Percentiles rank a stretch among this genome's conserved stretches.
These are phyloP conservation scores for Plasmodium coatneyi DNA, from an alignment of 169 alveolate genomes.

Conservation along the genomic window DNA sequence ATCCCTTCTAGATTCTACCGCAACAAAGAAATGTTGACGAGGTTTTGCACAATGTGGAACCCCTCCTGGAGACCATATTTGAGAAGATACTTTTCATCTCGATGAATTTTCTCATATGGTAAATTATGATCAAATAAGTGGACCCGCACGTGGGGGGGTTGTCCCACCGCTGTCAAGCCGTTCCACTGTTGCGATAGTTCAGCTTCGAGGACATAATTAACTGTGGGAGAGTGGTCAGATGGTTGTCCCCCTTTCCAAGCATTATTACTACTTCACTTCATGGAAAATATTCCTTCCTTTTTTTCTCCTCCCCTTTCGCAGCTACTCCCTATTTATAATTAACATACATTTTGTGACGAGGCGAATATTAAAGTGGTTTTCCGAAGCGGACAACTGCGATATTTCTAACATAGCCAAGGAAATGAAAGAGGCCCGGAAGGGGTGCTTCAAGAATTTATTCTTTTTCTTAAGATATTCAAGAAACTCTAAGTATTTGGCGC, in stretches of 20 bases:
- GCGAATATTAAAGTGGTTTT: conserved; percentile 69
- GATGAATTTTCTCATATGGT: conserved; percentile 83
- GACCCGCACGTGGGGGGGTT: not conserved
- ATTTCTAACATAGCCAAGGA: conserved; percentile 32
- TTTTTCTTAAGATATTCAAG: conserved; percentile 35
- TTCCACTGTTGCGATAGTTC: not conserved
- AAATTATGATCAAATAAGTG: conserved; percentile 3
- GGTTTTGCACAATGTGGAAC: conserved; percentile 77
- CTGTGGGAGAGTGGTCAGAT: not conserved
- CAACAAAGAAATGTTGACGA: conserved; percentile 70
- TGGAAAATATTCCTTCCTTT: not conserved
- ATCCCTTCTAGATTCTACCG: conserved; percentile 55
- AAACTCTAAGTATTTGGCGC: conserved; percentile 73
- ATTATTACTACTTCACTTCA: not conserved
- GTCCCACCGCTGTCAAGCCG: conserved; percentile 10
- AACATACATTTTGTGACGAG: conserved; percentile 70
- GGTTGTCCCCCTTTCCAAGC: not conserved
- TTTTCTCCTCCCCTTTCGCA: conserved; percentile 50
- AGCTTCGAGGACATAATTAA: not conserved
- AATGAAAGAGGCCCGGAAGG: conserved; percentile 17
- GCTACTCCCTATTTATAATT: conserved; percentile 71
- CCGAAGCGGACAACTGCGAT: conserved; percentile 71
- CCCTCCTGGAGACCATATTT: conserved; percentile 79
- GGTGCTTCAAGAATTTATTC: conserved; percentile 37
- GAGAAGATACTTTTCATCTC: conserved; percentile 85